Base-by-base conservation (phyloP, 805 yeast genomes). In the Monosporozyma aerobia region DNA sequence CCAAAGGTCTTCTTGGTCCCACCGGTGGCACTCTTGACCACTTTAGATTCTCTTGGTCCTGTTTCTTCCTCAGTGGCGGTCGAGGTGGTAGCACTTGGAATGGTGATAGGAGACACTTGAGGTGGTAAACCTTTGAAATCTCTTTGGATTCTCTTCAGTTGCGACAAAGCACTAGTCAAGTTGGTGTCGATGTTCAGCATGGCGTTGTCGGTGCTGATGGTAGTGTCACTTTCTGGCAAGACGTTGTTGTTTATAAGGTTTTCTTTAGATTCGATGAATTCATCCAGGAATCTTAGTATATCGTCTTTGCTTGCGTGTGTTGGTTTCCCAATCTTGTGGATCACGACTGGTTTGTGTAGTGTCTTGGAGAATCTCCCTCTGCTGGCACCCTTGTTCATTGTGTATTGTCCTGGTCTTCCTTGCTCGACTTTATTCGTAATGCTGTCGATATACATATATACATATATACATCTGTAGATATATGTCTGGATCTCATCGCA, bases 71-170 rank as follows among this genome's bases (percentile, higher is more conserved):
- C 10, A 7, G 3, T 11, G 3, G 9, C 16, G 5, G 4, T 19
- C 13, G 33, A 14, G 7, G 27, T 33, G n/a, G 44, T 30, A 27
- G 50, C 30, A 10, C 45, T 43, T 14, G 50, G 23, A 14, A 50
- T 35, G 16, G 50, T 39, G 4, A 51, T 25, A 22, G 54, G 47
- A 41, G 39, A 30, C 50, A 57, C 37, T 10, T 45, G 37, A 8
- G 95, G 95, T 9, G 95, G 92, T 53, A 87, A 75, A 1, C 95
- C 95, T 58, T 89, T 74, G 58, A 87, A 77, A 57, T 85, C 88
- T 69, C 95, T 77, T 63, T 84, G 92, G 43, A 86, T 73, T 64
- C 95, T 77, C 60, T 75, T 77, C 60, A 87, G 73, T 71, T 87
- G 95, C 53, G 86, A 63, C 10, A 73, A 27, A 5, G 73, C 65